Evolutionary conservation across 805 yeast genomes (phyloP).

Genomic region (Hanseniaspora opuntiae): DNA sequence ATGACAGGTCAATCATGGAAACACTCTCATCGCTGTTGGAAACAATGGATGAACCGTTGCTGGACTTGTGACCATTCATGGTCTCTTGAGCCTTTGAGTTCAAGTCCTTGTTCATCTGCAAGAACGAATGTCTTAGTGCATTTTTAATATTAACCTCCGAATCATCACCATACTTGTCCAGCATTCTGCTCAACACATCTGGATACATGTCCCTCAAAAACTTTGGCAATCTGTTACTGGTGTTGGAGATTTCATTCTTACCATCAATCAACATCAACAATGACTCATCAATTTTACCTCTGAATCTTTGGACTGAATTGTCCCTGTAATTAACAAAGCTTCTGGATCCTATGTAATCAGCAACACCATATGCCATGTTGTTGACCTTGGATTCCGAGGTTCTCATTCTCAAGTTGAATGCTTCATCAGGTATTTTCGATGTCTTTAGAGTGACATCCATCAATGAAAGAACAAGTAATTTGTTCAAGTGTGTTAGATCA

Average conservation of each 20-base stretch:
- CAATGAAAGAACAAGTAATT: conserved; percentile 63
- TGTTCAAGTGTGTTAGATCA: conserved; percentile 60
- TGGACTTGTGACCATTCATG: conserved; percentile 14
- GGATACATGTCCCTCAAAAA: conserved; percentile 60
- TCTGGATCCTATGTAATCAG: conserved; percentile 67
- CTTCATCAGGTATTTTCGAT: conserved; percentile 78
- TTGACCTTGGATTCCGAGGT: conserved; percentile 74
- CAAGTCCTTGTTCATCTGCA: conserved; percentile 68
- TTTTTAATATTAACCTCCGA: conserved; percentile 44
- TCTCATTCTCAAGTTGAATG: conserved; percentile 68
- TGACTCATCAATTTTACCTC: conserved; percentile 73
- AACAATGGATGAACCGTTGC: conserved; percentile 29
- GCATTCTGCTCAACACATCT: conserved; percentile 43
- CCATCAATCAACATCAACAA: conserved; percentile 81
- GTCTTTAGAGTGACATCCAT: conserved; percentile 93
- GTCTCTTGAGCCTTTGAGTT: conserved; percentile 29
- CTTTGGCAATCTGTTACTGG: conserved; percentile 54
- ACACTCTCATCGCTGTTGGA: conserved; percentile 37
- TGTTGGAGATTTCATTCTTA: conserved; percentile 36
- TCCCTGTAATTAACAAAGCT: conserved; percentile 63
- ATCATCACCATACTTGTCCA: conserved; percentile 28
- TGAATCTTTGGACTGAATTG: conserved; percentile 70
- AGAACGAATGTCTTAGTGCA: conserved; percentile 71
- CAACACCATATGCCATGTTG: conserved; percentile 74
- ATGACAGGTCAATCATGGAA: conserved; percentile 49